Conservation (phyloP, 1,139 yeast species). For the Cylindricascospora bacillispora region DNA sequence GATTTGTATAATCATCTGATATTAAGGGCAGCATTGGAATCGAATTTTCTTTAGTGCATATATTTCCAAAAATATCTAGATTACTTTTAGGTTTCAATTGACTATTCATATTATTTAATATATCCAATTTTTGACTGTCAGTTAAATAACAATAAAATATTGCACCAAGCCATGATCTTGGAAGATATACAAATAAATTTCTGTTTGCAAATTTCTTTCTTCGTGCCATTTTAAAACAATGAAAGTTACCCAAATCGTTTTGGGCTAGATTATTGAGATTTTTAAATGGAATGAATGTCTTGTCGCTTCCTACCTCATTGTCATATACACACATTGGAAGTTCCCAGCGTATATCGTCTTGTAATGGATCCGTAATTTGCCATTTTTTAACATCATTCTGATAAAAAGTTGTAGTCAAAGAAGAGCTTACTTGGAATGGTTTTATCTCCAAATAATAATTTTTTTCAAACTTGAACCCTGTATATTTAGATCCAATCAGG, state of each 20-base stretch:
- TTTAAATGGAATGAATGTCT: not conserved
- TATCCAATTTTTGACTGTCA: slow-evolving; percentile 18
- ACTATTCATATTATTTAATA: slow-evolving; percentile 22
- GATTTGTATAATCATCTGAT: slow-evolving; percentile 35
- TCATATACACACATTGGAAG: slow-evolving; percentile 37
- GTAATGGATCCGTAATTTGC: slow-evolving; percentile 30
- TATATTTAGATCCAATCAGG: too few species aligned
- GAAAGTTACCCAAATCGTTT: slow-evolving; percentile 24
- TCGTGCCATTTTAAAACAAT: slow-evolving; percentile 53
- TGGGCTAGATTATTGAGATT: slow-evolving; percentile 8
- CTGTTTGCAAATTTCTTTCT: slow-evolving; percentile 45
- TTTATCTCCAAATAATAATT: slow-evolving; percentile 35
- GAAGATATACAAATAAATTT: slow-evolving; percentile 38
- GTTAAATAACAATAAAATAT: slow-evolving; percentile 41
- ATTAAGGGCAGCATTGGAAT: slow-evolving; percentile 45
- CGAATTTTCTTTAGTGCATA: slow-evolving; percentile 30
- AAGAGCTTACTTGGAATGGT: slow-evolving; percentile 33
- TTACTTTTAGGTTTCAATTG: slow-evolving; percentile 4
- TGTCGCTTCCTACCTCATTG: slow-evolving; percentile 4
- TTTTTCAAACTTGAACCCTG: slow-evolving; percentile 49
- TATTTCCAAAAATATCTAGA: slow-evolving; percentile 6
- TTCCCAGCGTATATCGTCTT: slow-evolving; percentile 39
- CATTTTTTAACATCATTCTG: slow-evolving; percentile 39
- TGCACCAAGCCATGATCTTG: slow-evolving; percentile 56
- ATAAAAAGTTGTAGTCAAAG: slow-evolving; percentile 43